Evolutionary conservation across 495 filamentous ascomycete genomes (phyloP).

Genomic region (Penicillium arizonense): DNA sequence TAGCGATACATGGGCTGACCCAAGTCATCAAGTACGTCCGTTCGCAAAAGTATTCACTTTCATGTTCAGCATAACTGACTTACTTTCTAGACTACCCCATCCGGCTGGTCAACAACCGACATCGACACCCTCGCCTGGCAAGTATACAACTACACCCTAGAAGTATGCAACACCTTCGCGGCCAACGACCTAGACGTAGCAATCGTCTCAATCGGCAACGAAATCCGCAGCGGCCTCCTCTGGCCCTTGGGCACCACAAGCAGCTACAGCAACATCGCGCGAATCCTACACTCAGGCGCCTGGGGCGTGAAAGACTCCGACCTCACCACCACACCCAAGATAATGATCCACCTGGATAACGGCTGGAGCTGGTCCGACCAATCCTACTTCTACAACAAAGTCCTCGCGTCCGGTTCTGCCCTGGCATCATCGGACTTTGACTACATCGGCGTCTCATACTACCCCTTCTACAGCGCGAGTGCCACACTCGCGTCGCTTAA

Average conservation of each 20-base stretch:
- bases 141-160: slow-evolving; percentile 65
- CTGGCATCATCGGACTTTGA: slow-evolving; percentile 59
- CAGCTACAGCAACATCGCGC: slow-evolving; percentile 58
- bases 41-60: not conserved
- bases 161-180: slow-evolving; percentile 59
- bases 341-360: slow-evolving; percentile 70
- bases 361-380: slow-evolving; percentile 68
- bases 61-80: not conserved
- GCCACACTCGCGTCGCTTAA: slow-evolving; percentile 57
- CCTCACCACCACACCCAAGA: slow-evolving; percentile 54
- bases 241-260: slow-evolving; percentile 57
- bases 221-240: slow-evolving; percentile 62
- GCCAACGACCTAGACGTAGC: slow-evolving; percentile 50
- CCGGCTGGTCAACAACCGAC: slow-evolving; percentile 57
- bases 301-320: slow-evolving; percentile 61
- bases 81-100: slow-evolving; percentile 45
- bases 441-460: slow-evolving; percentile 68
- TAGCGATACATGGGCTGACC: slow-evolving; percentile 64
- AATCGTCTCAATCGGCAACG: slow-evolving; percentile 69
- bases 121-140: slow-evolving; percentile 58
- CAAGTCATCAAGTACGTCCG: slow-evolving; percentile 36
- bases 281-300: slow-evolving; percentile 59
- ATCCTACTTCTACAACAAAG: slow-evolving; percentile 59
- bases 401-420: slow-evolving; percentile 47
- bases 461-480: slow-evolving; percentile 60